Evolutionary conservation across 169 alveolate genomes (phyloP).

Genomic region (Blepharisma undulans): DNA sequence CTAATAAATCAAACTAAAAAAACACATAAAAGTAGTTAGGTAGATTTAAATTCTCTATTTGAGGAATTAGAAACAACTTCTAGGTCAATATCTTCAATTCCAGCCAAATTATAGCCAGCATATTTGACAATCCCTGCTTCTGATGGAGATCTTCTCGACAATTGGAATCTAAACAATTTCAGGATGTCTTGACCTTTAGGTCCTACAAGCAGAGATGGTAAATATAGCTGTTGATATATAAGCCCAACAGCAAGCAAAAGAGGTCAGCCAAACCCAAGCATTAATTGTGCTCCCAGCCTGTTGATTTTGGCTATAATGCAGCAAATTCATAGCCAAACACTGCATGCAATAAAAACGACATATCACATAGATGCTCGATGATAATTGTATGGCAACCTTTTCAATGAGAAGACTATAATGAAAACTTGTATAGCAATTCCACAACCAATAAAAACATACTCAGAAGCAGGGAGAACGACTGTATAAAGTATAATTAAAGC

Average conservation of each 20-base stretch:
- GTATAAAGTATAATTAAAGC: not conserved
- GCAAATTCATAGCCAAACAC: not conserved
- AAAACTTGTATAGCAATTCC: not conserved
- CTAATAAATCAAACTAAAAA: too few species aligned
- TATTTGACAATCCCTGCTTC: not conserved
- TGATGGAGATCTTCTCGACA: not conserved
- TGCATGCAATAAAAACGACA: not conserved
- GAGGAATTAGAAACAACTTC: not conserved
- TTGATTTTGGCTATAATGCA: not conserved
- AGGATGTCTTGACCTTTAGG: not conserved
- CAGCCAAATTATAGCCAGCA: not conserved
- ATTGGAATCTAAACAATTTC: not conserved
- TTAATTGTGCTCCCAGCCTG: not conserved
- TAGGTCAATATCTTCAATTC: not conserved
- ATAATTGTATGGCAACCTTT: not conserved
- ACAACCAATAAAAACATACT: not conserved
- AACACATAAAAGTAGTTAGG: too few species aligned
- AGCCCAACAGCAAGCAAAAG: not conserved
- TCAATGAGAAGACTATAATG: not conserved
- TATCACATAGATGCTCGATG: not conserved
- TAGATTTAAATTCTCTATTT: not conserved
- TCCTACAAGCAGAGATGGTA: not conserved
- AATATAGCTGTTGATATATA: not conserved
- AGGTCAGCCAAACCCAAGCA: not conserved
- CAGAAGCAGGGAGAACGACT: not conserved